Evolutionary conservation across 2,329 filamentous ascomycete genomes (phyloP).

Genomic region (Cryphonectria carpinicola): DNA sequence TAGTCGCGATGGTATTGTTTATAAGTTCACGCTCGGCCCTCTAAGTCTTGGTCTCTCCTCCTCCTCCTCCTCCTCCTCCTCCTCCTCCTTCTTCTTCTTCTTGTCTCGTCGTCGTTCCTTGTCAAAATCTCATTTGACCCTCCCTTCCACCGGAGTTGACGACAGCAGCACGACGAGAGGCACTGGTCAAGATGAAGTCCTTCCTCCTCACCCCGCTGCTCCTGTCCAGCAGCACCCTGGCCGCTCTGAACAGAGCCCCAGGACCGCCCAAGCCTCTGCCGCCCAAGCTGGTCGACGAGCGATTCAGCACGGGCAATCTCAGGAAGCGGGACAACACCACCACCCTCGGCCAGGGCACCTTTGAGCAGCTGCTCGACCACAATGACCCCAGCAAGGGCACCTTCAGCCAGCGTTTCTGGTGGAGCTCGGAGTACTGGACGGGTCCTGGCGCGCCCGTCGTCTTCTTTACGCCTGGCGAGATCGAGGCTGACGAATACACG

Average conservation of each 20-base stretch:
- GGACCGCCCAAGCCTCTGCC: constrained; percentile 32
- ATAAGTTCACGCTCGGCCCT: neutral
- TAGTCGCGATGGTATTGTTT: neutral
- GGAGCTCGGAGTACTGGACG: constrained; percentile 44
- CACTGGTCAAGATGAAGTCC: constrained; percentile 35
- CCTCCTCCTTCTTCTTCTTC: neutral
- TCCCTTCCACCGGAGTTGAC: neutral
- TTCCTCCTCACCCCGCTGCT: constrained; percentile 27
- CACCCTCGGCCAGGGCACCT: constrained; percentile 38
- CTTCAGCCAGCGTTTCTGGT: constrained; percentile 49
- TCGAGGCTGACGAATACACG: constrained; percentile 42
- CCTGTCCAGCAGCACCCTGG: constrained; percentile 33
- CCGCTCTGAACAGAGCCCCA: constrained; percentile 18
- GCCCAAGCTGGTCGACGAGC: constrained; percentile 35
- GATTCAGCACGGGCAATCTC: constrained; percentile 21
- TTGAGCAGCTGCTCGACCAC: constrained; percentile 49
- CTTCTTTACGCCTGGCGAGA: constrained; percentile 47
- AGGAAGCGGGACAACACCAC: constrained; percentile 27
- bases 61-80: neutral
- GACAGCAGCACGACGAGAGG: neutral
- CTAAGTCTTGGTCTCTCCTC: neutral
- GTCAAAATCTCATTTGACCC: neutral
- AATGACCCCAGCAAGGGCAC: constrained; percentile 44
- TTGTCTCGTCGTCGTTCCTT: neutral
- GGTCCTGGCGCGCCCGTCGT: constrained; percentile 46